Conservation (phyloP, 2,329 filamentous ascomycete species). For the Aspergillus quadricinctus region DNA sequence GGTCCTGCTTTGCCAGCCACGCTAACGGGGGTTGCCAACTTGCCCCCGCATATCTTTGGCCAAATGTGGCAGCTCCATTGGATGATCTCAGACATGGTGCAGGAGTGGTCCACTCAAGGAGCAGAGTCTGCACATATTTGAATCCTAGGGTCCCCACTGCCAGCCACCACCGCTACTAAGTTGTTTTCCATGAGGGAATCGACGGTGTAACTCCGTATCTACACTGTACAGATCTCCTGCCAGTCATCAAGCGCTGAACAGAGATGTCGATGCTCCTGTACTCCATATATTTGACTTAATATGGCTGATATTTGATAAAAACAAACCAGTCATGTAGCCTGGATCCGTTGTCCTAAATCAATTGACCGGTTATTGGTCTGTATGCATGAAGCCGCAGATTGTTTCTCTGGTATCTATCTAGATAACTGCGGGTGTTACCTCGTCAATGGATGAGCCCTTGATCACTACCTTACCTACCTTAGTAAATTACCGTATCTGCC, state of each 20-base stretch:
- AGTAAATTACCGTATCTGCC: too few relatives aligned
- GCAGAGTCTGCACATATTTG: constrained; percentile 3
- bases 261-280: not conserved
- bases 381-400: not conserved
- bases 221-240: too few relatives aligned
- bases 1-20: constrained; percentile 7
- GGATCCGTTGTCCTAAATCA: not conserved
- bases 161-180: constrained; percentile 7
- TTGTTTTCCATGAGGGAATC: not conserved
- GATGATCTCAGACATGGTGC: constrained; percentile 14
- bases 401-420: too few relatives aligned
- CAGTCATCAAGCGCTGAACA: not conserved
- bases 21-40: constrained; percentile 11
- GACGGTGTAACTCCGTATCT: not conserved
- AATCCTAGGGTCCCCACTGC: constrained; percentile 3
- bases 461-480: too few relatives aligned
- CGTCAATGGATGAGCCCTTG: too few relatives aligned
- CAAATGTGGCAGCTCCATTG: constrained; percentile 12
- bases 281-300: not conserved
- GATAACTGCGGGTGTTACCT: not conserved
- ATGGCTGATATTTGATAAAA: not conserved
- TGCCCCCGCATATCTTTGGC: constrained; percentile 15
- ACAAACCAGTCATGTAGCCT: not conserved
- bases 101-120: constrained; percentile 11
- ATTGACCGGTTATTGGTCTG: not conserved